phyloP scores from a whole-genome alignment of 2,329 filamentous ascomycete species.

The Botryotinia narcissicola region DNA sequence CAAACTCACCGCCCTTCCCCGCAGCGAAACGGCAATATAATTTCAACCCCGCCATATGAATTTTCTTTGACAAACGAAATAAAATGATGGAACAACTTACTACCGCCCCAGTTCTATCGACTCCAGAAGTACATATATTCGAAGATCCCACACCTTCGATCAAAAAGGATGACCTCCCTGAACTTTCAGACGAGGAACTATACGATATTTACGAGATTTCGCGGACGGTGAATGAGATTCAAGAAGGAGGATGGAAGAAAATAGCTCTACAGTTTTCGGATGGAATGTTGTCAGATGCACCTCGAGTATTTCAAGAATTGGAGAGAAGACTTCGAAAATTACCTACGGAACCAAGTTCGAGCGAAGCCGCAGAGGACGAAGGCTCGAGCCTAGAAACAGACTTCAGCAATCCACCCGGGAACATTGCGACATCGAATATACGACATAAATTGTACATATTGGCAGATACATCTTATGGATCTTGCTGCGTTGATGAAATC shows the following conservation, averaged over 20 bases:
- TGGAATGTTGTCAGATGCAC: slow-evolving; percentile 82
- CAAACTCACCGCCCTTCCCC: not conserved
- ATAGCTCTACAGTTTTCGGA: slow-evolving; percentile 96
- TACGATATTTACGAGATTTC: slow-evolving; percentile 78
- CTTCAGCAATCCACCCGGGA: slow-evolving; percentile 25
- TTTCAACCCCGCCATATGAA: slow-evolving; percentile 20
- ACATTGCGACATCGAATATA: not conserved
- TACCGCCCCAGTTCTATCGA: slow-evolving; percentile 59
- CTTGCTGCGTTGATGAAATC: slow-evolving; percentile 95
- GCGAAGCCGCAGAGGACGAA: slow-evolving; percentile 15
- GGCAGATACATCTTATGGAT: slow-evolving; percentile 93
- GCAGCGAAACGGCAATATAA: not conserved
- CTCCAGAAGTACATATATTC: slow-evolving; percentile 59
- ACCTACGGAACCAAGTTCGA: slow-evolving; percentile 17
- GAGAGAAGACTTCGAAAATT: slow-evolving; percentile 46
- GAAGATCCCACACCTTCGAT: slow-evolving; percentile 46
- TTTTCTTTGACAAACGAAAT: slow-evolving; percentile 13
- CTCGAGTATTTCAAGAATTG: slow-evolving; percentile 70
- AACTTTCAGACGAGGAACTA: slow-evolving; percentile 62
- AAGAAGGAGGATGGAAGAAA: slow-evolving; percentile 65
- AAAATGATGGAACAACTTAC: slow-evolving; percentile 23
- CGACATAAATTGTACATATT: slow-evolving; percentile 67
- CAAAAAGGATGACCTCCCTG: not conserved
- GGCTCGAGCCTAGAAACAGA: slow-evolving; percentile 24
- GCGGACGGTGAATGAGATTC: slow-evolving; percentile 74